Base-by-base conservation (phyloP, 2,329 filamentous ascomycete genomes). In the Colletotrichum tofieldiae region DNA sequence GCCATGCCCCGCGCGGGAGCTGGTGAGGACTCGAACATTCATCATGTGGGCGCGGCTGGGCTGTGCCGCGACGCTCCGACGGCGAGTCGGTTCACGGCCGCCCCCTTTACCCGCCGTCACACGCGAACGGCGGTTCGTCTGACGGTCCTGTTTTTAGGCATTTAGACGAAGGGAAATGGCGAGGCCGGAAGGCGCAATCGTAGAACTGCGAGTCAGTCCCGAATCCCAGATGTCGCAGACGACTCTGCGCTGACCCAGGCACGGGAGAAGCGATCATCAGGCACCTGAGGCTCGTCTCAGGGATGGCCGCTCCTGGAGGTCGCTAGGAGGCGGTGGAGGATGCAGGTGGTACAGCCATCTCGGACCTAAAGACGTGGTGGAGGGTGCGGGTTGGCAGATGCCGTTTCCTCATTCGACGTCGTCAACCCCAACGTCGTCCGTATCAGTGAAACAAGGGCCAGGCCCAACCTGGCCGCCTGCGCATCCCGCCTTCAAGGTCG, bases 391-490 rank as follows among this genome's bases (percentile, higher is more conserved):
- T 60, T 43, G 55, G 52, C 65, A 73, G 65, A 72, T 65, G 61
- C 37, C 59, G 69, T 72, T 65, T 60, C 54, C 65, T 69, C 72
- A 68, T 73, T 72, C 61, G 69, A 58, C 56, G 41, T 45, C 26
- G 16, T 43, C 52, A 29, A 68, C 58, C 45, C 62, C 58, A 47
- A 67, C 39, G 20, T 52, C 51, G 39, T 56, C 56, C 67, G 54
- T 58, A 72, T 67, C 72, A 72, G 65, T 74, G 72, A 74, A 69
- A 74, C 72, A 74, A 59, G 55, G 51, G 58, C 72, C 70, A 65
- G 60, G 65, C 72, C 70, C 39, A 45, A 62, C 71, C 43, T 66
- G 65, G 52, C 60, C 37, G 65, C 69, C 65, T 72, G 51, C 54
- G 41, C 69, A 67, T 62, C 58, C 64, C 64, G 63, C 37, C 23